Evolutionary conservation across 106 monocot genomes (phyloP).

Genomic region (Iris macrosiphon): DNA sequence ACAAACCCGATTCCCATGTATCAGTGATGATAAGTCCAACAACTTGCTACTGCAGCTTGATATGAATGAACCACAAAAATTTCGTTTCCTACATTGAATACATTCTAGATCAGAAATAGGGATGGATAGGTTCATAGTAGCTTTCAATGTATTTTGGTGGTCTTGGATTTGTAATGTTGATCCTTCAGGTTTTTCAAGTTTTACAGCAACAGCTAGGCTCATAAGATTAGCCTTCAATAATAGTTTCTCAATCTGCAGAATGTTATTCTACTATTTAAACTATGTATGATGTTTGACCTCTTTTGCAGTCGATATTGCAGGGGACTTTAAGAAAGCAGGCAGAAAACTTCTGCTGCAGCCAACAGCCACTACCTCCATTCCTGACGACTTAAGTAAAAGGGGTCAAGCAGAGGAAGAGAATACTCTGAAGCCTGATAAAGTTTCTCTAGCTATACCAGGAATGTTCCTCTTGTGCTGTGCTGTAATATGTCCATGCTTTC

Average conservation of each 20-base stretch:
- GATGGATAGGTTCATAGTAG: too few species aligned
- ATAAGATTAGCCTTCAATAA: background rate
- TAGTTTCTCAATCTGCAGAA: background rate
- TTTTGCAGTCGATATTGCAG: constrained; percentile 5
- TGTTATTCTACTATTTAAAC: background rate
- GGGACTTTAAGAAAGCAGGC: background rate
- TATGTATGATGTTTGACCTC: background rate
- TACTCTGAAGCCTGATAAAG: background rate
- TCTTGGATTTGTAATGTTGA: background rate
- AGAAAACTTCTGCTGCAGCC: constrained; percentile 7
- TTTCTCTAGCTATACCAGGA: constrained; percentile 12
- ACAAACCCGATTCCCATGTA: too few species aligned
- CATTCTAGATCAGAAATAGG: too few species aligned
- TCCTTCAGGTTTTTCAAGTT: background rate
- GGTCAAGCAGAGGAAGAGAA: background rate
- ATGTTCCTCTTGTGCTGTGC: constrained; percentile 16
- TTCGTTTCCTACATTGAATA: too few species aligned
- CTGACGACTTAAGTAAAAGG: background rate
- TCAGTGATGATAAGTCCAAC: too few species aligned
- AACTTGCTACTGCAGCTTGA: too few species aligned
- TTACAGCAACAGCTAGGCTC: background rate
- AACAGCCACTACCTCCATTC: background rate
- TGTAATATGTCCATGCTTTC: constrained; percentile 22
- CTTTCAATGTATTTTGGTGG: background rate
- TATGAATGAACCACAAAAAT: too few species aligned